Evolutionary conservation across 2,329 filamentous ascomycete species (phyloP).

Genomic region (Aureobasidium sp.): DNA sequence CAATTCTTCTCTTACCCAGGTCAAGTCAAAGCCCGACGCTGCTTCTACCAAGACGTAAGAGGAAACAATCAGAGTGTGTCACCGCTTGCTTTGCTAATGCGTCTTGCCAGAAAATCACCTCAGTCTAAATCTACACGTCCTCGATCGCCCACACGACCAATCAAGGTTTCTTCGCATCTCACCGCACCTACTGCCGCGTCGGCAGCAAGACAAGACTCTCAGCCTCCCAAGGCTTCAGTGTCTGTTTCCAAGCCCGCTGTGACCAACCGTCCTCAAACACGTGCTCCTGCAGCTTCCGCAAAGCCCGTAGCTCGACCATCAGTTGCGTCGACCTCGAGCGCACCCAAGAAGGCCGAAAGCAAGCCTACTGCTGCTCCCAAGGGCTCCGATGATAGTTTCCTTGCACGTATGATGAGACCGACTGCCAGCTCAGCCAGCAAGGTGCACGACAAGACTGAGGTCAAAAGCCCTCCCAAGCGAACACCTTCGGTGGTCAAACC

Average conservation of each 20-base stretch:
- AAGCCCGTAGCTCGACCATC: constrained; percentile 32
- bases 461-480: constrained; percentile 22
- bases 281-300: constrained; percentile 22
- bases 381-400: constrained; percentile 61
- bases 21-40: constrained; percentile 18
- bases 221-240: constrained; percentile 16
- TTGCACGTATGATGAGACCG: constrained; percentile 76
- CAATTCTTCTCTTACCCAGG: constrained; percentile 28
- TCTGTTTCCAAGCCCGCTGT: constrained; percentile 13
- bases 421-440: constrained; percentile 64
- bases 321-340: constrained; percentile 20
- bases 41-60: constrained; percentile 31
- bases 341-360: constrained; percentile 45
- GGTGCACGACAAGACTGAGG: constrained; percentile 53
- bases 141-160: constrained; percentile 63
- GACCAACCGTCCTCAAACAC: constrained; percentile 19
- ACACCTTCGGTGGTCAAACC: constrained; percentile 8
- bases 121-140: constrained; percentile 36
- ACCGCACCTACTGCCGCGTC: constrained; percentile 65
- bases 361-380: constrained; percentile 43
- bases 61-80: background rate
- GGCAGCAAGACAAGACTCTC: constrained; percentile 50
- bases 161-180: constrained; percentile 59
- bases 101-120: constrained; percentile 20
- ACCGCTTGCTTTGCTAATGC: background rate